Conservation (phyloP, 768 basidiomycete species). For the Tricholoma furcatifolium region DNA sequence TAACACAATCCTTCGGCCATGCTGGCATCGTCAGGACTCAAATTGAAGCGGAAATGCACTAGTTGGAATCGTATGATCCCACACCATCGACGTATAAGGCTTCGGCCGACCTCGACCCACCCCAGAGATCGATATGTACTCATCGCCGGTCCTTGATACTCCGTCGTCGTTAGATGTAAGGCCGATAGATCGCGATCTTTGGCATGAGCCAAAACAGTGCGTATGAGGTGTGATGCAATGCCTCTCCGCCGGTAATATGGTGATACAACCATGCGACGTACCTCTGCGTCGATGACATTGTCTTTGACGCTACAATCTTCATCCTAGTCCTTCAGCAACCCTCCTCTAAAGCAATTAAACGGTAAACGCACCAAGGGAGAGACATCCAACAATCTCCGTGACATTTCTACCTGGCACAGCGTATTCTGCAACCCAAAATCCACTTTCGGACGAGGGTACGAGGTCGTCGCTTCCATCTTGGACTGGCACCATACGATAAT, state of each 20-base stretch:
- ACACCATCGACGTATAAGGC: no score
- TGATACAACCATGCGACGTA: conserved; percentile 14
- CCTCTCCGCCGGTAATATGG: conserved; percentile 10
- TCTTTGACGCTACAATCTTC: conserved; percentile 6
- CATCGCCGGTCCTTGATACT: conserved; percentile 1
- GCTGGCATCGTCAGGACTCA: no score
- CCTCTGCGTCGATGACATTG: neutral
- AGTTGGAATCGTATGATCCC: no score
- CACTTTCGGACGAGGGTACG: conserved; percentile 12
- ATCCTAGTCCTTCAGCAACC: neutral
- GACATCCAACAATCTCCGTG: conserved; percentile 18
- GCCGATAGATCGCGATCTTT: neutral
- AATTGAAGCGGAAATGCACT: no score
- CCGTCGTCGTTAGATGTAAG: neutral
- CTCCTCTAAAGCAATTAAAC: neutral
- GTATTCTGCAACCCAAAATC: conserved; percentile 24
- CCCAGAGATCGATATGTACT: conserved; percentile 4
- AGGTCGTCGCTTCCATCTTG: neutral
- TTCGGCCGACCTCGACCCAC: neutral
- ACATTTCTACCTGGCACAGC: conserved; percentile 8
- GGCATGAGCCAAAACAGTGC: conserved; percentile 9
- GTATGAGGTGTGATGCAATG: conserved; percentile 7
- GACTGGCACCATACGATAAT: conserved; percentile 14
- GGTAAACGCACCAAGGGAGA: conserved; percentile 18
- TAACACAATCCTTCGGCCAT: no score